Base-by-base conservation (phyloP, 352 stramenopile genomes). In the Pilasporangium apinafurcum region DNA sequence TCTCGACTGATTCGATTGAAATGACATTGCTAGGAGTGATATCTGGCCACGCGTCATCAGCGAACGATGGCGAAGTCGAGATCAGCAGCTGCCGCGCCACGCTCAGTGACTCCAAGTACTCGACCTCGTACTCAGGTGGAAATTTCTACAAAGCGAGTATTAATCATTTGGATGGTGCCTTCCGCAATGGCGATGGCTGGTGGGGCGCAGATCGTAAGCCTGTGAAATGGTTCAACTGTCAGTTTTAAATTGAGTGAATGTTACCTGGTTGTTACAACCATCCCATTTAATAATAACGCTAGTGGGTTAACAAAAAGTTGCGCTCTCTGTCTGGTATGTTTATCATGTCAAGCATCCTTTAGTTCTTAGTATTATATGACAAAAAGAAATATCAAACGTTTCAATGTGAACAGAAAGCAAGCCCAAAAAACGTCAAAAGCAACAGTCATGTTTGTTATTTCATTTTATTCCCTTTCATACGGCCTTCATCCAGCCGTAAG, bases 41-140 rank as follows among this genome's bases (percentile, higher is more conserved):
- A 8, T 65, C 53, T 8, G 37, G 56, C 31, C 45, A 61, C 46
- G 45, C 44, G 16, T 45, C 62, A 3, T 24, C 42, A 4, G 24
- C 38, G 13, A 61, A 70, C 37, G 66, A 79, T 22, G 62, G 66
- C 12, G 51, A 60, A 5, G 66, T 75, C 21, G 56, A 56, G 20
- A 56, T 79, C 17, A 18, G 21, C 4, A 75, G 62, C 47, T 79
- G 66, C 43, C 37, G 41, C 2, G 50, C 29, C 8, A 44, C 35
- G 3, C 30, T 54, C 2, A 27, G 14, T 0, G 16, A 32, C 0
- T 31, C 10, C 7, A 34, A 44, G 27, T 65, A 65, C 41, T 14
- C 40, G 21, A 6, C 41, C 13, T 65, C 51, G 26, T 65, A 53
- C 29, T 25, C 37, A 7, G 41, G 35, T 25, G 36, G 44, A 28